These are phyloP conservation scores for Pestalotiopsis sp. DNA, from an alignment of 2,329 filamentous ascomycete genomes.

Conservation along the genomic window DNA sequence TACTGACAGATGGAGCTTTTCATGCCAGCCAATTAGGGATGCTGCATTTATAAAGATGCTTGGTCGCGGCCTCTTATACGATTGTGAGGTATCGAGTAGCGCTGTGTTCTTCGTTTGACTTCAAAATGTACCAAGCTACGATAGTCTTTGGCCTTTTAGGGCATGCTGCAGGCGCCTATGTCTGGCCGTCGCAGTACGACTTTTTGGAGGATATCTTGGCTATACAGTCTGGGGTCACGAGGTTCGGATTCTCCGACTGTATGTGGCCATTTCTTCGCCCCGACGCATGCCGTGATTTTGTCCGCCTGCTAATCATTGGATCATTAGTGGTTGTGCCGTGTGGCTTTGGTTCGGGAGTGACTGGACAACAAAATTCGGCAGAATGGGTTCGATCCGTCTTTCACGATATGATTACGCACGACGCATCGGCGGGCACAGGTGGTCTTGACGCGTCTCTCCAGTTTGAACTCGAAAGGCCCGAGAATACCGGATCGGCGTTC, in stretches of 20 bases:
- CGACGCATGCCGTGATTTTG: neutral
- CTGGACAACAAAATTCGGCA: slow-evolving; percentile 20
- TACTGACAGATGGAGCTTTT: too few relatives aligned
- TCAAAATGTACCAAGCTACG: neutral
- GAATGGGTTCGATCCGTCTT: slow-evolving; percentile 26
- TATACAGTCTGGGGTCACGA: slow-evolving; percentile 15
- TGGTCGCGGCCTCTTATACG: too few relatives aligned
- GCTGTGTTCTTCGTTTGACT: too few relatives aligned
- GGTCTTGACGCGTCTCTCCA: slow-evolving; percentile 25
- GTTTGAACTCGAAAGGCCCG: slow-evolving; percentile 22
- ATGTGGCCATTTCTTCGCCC: slow-evolving; percentile 5
- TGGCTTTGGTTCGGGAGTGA: slow-evolving; percentile 8
- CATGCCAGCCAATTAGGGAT: too few relatives aligned
- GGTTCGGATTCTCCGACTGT: slow-evolving; percentile 12
- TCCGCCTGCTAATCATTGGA: neutral
- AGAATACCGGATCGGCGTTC: slow-evolving; percentile 25
- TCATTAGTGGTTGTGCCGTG: slow-evolving; percentile 16
- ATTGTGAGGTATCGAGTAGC: too few relatives aligned
- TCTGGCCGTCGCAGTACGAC: slow-evolving; percentile 17
- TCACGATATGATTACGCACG: slow-evolving; percentile 25
- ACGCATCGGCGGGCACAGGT: slow-evolving; percentile 19
- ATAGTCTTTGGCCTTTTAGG: neutral
- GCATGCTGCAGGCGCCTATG: slow-evolving; percentile 6
- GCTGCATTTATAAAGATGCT: too few relatives aligned
- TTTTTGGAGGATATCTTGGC: slow-evolving; percentile 15